Conservation (phyloP, 2,329 filamentous ascomycete species). For the Aureobasidium vineae region DNA sequence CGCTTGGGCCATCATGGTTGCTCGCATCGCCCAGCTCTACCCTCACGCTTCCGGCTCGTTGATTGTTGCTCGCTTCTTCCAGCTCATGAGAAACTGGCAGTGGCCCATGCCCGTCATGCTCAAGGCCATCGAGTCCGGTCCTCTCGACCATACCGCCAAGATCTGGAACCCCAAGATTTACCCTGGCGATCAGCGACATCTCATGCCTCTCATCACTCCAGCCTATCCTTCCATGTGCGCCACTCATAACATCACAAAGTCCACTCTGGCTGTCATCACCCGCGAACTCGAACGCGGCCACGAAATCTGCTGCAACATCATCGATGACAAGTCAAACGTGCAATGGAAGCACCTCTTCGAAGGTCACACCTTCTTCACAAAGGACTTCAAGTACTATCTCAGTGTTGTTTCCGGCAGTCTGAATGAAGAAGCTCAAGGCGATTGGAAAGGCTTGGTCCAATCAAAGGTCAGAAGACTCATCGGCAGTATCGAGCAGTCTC, state of each 20-base stretch:
- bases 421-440: conserved; percentile 77
- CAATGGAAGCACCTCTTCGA: conserved; percentile 86
- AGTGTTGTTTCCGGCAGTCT: conserved; percentile 80
- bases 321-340: conserved; percentile 60
- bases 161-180: conserved; percentile 95
- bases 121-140: conserved; percentile 80
- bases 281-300: conserved; percentile 76
- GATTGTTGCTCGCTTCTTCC: conserved; percentile 91
- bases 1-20: conserved; percentile 97
- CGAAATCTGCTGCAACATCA: conserved; percentile 75
- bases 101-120: conserved; percentile 94
- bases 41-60: conserved; percentile 86
- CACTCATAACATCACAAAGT: conserved; percentile 88
- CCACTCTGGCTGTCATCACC: conserved; percentile 80
- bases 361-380: conserved; percentile 90
- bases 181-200: conserved; percentile 74
- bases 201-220: conserved; percentile 98
- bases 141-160: conserved; percentile 64
- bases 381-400: conserved; percentile 93
- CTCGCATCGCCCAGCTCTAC: conserved; percentile 92
- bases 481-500: conserved; percentile 74
- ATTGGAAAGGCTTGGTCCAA: conserved; percentile 90
- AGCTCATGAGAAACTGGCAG: conserved; percentile 83
- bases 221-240: conserved; percentile 98
- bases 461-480: conserved; percentile 89